Evolutionary conservation across 768 basidiomycete species (phyloP), one percentile per base, ranked within the genome.

Genomic region (Grammothele lineata): DNA sequence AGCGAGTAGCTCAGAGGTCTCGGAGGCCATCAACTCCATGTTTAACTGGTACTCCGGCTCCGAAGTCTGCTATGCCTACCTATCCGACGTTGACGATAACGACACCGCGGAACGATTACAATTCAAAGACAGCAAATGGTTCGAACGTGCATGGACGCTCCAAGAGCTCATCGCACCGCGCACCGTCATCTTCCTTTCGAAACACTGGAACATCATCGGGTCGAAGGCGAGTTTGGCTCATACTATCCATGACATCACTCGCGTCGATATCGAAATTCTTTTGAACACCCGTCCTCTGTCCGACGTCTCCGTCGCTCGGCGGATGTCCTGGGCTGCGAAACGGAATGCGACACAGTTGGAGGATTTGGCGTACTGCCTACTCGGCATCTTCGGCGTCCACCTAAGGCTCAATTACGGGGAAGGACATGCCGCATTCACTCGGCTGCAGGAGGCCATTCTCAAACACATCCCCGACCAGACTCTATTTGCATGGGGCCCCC

Each of bases 291-390:
- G 14, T 4, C 21, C 43, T 12, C 33, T 44, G 22, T 19, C 3
- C 21, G 15, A 14, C 3, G 22, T 36, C 34, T 15, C 21, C 9
- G 43, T 44, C 24, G 33, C 34, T 3, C 34, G 17, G 3, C 19
- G 43, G 15, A 44, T 44, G 43, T 36, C 34, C 7, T 44, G 43
- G 43, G 43, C 43, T 22, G 12, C 43, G 15, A 4, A 15, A 7
- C 43, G 43, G 34, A 11, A 23, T 5, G 33, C 43, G 6, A 35
- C 22, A 2, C 12, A 34, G 34, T 1, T 36, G 15, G 43, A 44
- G 22, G 43, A 44, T 24, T 33, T 36, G 22, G 43, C 43, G 7
- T 44, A 44, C 22, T 12, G 22, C 11, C 43, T 44, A 1, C 18
- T 44, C 19, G 43, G 43, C 15, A 22, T 44, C 40, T 41, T 41